A percentile compares a stretch with the other conserved stretches of the same genome.
These are phyloP conservation scores for Staphylotrichum tortipilum DNA, from an alignment of 495 filamentous ascomycete genomes.

Conservation along the genomic window DNA sequence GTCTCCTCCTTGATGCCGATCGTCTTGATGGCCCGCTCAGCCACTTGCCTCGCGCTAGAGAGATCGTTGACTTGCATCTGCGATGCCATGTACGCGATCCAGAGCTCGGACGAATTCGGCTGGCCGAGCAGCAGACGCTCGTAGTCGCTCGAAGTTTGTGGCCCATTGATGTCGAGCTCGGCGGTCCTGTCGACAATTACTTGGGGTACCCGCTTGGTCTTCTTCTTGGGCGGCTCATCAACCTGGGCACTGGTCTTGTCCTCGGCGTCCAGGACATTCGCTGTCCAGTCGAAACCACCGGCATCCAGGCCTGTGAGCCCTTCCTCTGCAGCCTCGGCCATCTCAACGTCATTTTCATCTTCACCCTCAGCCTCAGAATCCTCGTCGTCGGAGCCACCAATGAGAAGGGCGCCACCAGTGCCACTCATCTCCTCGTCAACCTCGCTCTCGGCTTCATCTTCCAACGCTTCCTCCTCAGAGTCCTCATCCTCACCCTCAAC, in stretches of 20 bases:
- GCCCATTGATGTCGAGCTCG: slow-evolving; percentile 80
- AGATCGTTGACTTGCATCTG: slow-evolving; percentile 86
- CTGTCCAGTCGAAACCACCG: slow-evolving; percentile 83
- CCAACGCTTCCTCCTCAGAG: slow-evolving; percentile 36
- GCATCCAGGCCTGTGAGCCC: slow-evolving; percentile 56
- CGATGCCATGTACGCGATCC: slow-evolving; percentile 96
- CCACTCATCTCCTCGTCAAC: slow-evolving; percentile 40
- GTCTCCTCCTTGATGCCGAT: slow-evolving; percentile 80
- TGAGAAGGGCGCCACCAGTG: slow-evolving; percentile 46
- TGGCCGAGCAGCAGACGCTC: slow-evolving; percentile 88
- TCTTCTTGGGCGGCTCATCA: slow-evolving; percentile 48
- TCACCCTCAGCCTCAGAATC: slow-evolving; percentile 42
- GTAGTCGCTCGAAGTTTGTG: slow-evolving; percentile 81
- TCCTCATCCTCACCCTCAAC: slow-evolving; percentile 45
- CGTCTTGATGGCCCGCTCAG: slow-evolving; percentile 77
- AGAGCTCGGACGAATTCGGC: slow-evolving; percentile 78
- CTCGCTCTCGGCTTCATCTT: slow-evolving; percentile 36
- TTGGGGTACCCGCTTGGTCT: slow-evolving; percentile 64
- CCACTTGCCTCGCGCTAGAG: slow-evolving; percentile 74
- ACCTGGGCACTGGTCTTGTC: slow-evolving; percentile 34
- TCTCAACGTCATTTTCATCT: slow-evolving; percentile 38
- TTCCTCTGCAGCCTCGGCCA: slow-evolving; percentile 33
- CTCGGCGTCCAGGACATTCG: slow-evolving; percentile 41
- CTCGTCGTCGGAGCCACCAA: slow-evolving; percentile 36
- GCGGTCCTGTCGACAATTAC: slow-evolving; percentile 82